phyloP scores from a whole-genome alignment of 2,329 filamentous ascomycete genomes.

The Neoscytalidium dimidiatum region DNA sequence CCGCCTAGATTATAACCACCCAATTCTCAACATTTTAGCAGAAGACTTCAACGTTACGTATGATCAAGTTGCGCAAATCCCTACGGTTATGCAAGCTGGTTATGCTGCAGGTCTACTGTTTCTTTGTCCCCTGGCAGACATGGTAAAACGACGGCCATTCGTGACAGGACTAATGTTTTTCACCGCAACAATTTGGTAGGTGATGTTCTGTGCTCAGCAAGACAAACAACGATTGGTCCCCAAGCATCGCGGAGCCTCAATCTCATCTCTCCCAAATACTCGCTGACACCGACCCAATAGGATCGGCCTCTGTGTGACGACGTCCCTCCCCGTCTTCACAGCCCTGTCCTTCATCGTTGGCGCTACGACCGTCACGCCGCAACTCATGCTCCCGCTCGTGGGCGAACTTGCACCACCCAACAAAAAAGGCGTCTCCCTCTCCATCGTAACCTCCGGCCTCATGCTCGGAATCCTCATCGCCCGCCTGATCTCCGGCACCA shows the following conservation, averaged over 20 bases:
- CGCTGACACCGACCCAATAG: conserved; percentile 43
- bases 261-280: no score
- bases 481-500: conserved; percentile 71
- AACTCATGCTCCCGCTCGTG: conserved; percentile 75
- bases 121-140: conserved; percentile 73
- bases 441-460: conserved; percentile 74
- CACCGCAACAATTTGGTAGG: conserved; percentile 66
- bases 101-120: conserved; percentile 75
- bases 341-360: conserved; percentile 72
- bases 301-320: conserved; percentile 72
- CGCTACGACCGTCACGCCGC: conserved; percentile 78
- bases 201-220: not conserved
- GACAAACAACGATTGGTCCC: not conserved
- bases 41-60: conserved; percentile 69
- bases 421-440: conserved; percentile 68
- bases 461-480: conserved; percentile 76
- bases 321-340: conserved; percentile 64
- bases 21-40: conserved; percentile 75
- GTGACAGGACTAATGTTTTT: conserved; percentile 67
- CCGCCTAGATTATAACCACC: conserved; percentile 68
- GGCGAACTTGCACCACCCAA: conserved; percentile 73
- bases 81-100: conserved; percentile 76
- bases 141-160: conserved; percentile 67
- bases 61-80: conserved; percentile 67
- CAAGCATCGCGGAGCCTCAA: not conserved